These are phyloP conservation scores for Ramaria rubella DNA, from an alignment of 768 basidiomycete species.

Conservation along the genomic window DNA sequence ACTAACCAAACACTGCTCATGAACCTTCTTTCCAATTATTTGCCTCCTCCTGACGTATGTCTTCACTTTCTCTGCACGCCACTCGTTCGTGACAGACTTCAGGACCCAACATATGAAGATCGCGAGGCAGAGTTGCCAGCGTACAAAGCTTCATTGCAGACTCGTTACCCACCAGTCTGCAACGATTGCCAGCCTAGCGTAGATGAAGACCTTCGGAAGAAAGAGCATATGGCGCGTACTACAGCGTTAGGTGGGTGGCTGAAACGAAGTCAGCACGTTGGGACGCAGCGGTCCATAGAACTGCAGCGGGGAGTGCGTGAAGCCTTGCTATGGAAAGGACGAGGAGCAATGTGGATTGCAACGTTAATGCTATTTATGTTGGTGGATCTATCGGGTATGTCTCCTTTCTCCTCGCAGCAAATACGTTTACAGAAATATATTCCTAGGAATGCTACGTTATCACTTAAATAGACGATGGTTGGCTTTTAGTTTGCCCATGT, in stretches of 20 bases:
- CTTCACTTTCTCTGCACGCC: neutral
- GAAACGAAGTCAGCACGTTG: conserved; percentile 37
- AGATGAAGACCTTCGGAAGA: conserved; percentile 71
- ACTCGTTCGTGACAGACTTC: conserved; percentile 4
- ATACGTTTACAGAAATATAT: conserved; percentile 12
- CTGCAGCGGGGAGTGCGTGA: conserved; percentile 41
- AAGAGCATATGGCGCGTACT: conserved; percentile 76
- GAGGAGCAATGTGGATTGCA: conserved; percentile 60
- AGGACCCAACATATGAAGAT: conserved; percentile 68
- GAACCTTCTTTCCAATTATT: conserved; percentile 84
- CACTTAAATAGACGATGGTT: conserved; percentile 11
- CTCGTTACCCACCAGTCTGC: conserved; percentile 87
- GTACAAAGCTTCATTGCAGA: conserved; percentile 68
- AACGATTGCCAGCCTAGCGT: conserved; percentile 66
- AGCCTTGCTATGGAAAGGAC: conserved; percentile 58
- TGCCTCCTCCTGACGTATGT: conserved; percentile 71
- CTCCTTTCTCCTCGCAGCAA: conserved; percentile 19
- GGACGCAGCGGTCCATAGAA: conserved; percentile 32
- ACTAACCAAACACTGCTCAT: conserved; percentile 88
- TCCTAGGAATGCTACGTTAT: conserved; percentile 1
- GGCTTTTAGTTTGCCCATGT: conserved; percentile 39
- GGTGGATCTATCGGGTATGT: conserved; percentile 44
- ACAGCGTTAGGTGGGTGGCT: conserved; percentile 70
- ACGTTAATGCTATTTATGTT: conserved; percentile 38
- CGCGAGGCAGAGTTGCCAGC: conserved; percentile 59